Conservation (phyloP, 2,329 filamentous ascomycete genomes). For the Claviceps sp. region DNA sequence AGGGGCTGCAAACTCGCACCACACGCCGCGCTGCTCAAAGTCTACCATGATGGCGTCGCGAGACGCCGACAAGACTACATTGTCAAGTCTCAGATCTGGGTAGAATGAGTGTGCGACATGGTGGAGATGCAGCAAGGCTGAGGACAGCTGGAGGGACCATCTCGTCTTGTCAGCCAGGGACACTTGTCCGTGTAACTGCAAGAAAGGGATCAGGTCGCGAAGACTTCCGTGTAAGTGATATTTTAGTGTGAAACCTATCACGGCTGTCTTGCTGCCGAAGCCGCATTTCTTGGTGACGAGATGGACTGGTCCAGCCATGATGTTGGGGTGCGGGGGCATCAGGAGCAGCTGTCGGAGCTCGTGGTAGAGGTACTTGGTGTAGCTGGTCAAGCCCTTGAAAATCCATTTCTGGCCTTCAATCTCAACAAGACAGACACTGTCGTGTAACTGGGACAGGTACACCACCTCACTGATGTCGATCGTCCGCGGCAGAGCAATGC, state of each 20-base stretch:
- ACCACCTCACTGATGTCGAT: constrained; percentile 37
- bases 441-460: constrained; percentile 40
- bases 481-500: constrained; percentile 27
- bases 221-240: constrained; percentile 41
- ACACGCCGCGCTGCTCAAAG: constrained; percentile 49
- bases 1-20: constrained; percentile 47
- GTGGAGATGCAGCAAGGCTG: constrained; percentile 36
- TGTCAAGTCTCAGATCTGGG: constrained; percentile 46
- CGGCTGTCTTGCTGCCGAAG: constrained; percentile 41
- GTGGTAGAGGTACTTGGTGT: constrained; percentile 47
- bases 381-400: constrained; percentile 44
- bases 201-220: constrained; percentile 39
- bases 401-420: constrained; percentile 31
- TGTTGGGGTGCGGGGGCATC: constrained; percentile 36
- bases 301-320: constrained; percentile 38
- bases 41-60: constrained; percentile 42
- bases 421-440: constrained; percentile 43
- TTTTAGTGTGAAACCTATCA: constrained; percentile 43
- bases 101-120: constrained; percentile 35
- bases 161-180: constrained; percentile 30
- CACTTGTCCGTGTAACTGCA: constrained; percentile 32
- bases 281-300: constrained; percentile 41
- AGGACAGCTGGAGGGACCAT: constrained; percentile 40
- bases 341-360: constrained; percentile 42
- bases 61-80: constrained; percentile 37